Evolutionary conservation across 768 basidiomycete genomes (phyloP), one percentile per base, ranked within the genome.

Genomic region (Agaricus sinodeliciosus): DNA sequence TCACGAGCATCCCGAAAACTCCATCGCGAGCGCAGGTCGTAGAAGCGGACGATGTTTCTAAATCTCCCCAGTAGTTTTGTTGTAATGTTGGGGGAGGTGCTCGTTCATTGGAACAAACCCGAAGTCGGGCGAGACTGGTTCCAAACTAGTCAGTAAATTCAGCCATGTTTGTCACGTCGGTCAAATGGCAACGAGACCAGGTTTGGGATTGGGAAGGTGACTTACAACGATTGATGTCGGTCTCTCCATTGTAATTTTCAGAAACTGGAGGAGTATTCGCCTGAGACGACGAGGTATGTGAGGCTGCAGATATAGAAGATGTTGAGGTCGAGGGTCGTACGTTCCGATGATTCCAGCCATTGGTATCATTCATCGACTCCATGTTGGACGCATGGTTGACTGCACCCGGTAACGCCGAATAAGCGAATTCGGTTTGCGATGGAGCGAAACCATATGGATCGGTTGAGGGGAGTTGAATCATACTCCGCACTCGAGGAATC

Each of bases 221-320:
- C 88, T 84, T 72, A 90, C 88, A 90, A 69, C 88, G 82, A 64
- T 82, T 86, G 65, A 90, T 86, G 68, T 87, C 85, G 52, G 85
- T 83, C 58, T 85, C 85, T 40, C 77, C 74, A 59, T 76, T 76
- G 52, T 82, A 84, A 55, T 76, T 81, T 49, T 84, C 82, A 53
- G 84, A 77, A 52, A 85, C 78, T 22, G 87, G 88, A 31, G 85
- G 85, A 25, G 88, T 91, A 64, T 88, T 87, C 49, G 88, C 89
- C 65, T 88, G 86, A 28, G 85, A 85, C 28, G 85, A 87, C 27
- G 84, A 86, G 3, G 85, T 82, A 60, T 87, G 85, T 31, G 83
- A 85, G 18, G 85, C 85, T 22, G 82, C 86, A 18, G 82, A 85
- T 58, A 90, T 82, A 18, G 84, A 85, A 48, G 86, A 88, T 15